Percentiles rank a stretch among this genome's conserved stretches.
phyloP scores from a whole-genome alignment of 345 rosid species.

The Combretum micranthum region DNA sequence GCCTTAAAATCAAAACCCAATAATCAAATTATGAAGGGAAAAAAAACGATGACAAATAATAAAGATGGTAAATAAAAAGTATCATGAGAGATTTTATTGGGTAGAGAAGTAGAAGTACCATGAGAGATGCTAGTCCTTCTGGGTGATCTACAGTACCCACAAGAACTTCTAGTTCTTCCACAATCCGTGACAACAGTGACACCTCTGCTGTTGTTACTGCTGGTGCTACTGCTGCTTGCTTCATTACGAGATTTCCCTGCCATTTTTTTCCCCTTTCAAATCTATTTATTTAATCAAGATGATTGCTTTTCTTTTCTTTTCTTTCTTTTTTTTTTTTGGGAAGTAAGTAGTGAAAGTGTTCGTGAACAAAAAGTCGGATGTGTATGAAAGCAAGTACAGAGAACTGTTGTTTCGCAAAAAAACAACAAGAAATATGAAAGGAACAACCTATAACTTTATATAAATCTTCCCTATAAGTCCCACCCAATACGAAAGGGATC shows the following conservation, averaged over 20 bases:
- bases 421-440: too few species aligned
- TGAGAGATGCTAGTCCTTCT: slow-evolving; percentile 48
- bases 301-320: too few species aligned
- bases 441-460: too few species aligned
- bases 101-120: slow-evolving; percentile 41
- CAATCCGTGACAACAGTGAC: slow-evolving; percentile 46
- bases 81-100: slow-evolving; percentile 85
- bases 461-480: too few species aligned
- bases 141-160: slow-evolving; percentile 71
- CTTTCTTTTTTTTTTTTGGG: too few species aligned
- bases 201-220: slow-evolving; percentile 9
- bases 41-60: background rate
- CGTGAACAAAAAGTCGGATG: too few species aligned
- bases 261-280: too few species aligned
- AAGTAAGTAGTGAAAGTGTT: too few species aligned
- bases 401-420: too few species aligned
- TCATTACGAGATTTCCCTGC: slow-evolving; percentile 40
- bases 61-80: background rate
- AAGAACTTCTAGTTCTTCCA: slow-evolving; percentile 41
- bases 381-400: too few species aligned
- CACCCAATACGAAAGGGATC: too few species aligned
- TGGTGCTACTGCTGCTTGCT: slow-evolving; percentile 55
- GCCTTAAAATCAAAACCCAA: background rate
- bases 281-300: slow-evolving; percentile 19
- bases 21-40: background rate